A percentile compares a stretch with the other conserved stretches of the same genome.
These are phyloP conservation scores for Apophysomyces variabilis DNA, from an alignment of 371 early-diverging fungal genomes.

Conservation along the genomic window DNA sequence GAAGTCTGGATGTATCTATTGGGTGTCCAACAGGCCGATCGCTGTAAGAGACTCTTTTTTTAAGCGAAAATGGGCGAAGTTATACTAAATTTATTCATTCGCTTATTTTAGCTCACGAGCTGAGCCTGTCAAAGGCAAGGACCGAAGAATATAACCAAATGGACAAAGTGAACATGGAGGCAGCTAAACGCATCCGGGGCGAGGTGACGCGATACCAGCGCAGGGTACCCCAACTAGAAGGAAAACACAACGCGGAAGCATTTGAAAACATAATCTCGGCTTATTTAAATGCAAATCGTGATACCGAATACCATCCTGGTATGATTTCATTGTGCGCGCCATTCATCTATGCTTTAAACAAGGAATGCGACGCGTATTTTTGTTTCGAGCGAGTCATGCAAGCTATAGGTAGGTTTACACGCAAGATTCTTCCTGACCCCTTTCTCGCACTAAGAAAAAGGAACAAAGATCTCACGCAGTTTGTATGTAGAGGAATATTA, in stretches of 20 bases:
- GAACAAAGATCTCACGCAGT: slow-evolving; percentile 10
- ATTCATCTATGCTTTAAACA: slow-evolving; percentile 73
- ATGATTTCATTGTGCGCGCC: slow-evolving; percentile 86
- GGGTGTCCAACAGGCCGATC: slow-evolving; percentile 85
- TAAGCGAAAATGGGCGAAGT: background rate
- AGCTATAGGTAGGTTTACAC: slow-evolving; percentile 59
- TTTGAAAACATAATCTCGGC: slow-evolving; percentile 88
- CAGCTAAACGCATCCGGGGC: slow-evolving; percentile 84
- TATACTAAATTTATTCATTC: background rate
- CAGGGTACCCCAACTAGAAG: slow-evolving; percentile 38
- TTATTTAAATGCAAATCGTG: slow-evolving; percentile 78
- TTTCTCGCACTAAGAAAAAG: background rate
- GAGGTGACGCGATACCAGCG: slow-evolving; percentile 84
- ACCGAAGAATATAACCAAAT: slow-evolving; percentile 75
- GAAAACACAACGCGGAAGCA: slow-evolving; percentile 36
- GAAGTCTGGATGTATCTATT: slow-evolving; percentile 93
- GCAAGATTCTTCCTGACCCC: too few species aligned
- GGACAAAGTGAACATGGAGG: slow-evolving; percentile 76
- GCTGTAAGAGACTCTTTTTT: slow-evolving; percentile 62
- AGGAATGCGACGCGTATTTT: slow-evolving; percentile 83
- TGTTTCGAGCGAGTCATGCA: slow-evolving; percentile 80
- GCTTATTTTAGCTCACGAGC: slow-evolving; percentile 67
- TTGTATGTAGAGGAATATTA: slow-evolving; percentile 64
- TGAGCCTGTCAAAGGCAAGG: slow-evolving; percentile 70
- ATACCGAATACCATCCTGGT: slow-evolving; percentile 77